These are phyloP conservation scores for Podospora bellae-mahoneyi DNA, from an alignment of 495 filamentous ascomycete genomes.

Conservation along the genomic window DNA sequence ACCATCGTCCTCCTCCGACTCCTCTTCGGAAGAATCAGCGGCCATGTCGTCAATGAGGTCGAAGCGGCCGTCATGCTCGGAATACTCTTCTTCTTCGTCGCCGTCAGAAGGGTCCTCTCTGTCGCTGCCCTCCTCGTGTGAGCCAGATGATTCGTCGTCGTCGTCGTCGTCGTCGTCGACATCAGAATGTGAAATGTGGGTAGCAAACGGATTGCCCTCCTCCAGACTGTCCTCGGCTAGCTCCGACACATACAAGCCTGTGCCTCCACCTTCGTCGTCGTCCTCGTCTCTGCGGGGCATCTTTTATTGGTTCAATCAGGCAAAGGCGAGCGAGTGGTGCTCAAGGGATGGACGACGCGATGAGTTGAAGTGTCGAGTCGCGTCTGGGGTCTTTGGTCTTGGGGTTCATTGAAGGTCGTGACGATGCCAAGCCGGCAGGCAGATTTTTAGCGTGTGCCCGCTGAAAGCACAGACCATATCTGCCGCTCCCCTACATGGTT, in stretches of 20 bases:
- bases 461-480: not conserved
- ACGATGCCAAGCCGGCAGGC: not conserved
- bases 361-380: not conserved
- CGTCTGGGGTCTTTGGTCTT: not conserved
- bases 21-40: conserved; percentile 10
- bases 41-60: conserved; percentile 15
- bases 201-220: not conserved
- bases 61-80: conserved; percentile 11
- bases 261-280: not conserved
- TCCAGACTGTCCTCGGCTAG: conserved; percentile 3
- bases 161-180: not conserved
- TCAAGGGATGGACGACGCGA: not conserved
- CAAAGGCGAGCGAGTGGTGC: not conserved
- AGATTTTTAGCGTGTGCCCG: not conserved
- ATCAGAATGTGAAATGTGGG: not conserved
- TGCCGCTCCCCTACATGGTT: not conserved
- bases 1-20: conserved; percentile 11
- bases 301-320: not conserved
- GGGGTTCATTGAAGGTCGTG: not conserved
- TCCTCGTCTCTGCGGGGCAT: not conserved
- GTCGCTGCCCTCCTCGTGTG: not conserved
- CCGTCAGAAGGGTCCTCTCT: conserved; percentile 4
- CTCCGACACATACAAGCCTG: conserved; percentile 1
- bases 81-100: conserved; percentile 7
- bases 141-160: not conserved